These are phyloP conservation scores for Aureobasidium pullulans DNA, from an alignment of 2,329 filamentous ascomycete species.

Conservation along the genomic window DNA sequence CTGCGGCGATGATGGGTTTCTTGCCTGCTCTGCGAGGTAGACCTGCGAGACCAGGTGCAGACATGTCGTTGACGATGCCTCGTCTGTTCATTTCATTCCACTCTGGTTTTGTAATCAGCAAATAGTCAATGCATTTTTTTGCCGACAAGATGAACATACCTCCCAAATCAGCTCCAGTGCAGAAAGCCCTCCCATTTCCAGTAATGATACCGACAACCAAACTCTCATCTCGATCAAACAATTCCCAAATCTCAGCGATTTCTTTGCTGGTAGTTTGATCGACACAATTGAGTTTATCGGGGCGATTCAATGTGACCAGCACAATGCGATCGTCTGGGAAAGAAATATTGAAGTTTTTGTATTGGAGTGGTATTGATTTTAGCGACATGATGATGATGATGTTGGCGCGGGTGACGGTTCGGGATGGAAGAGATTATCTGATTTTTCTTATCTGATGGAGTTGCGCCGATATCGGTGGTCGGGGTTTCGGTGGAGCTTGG, in stretches of 20 bases:
- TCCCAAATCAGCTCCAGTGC: conserved; percentile 49
- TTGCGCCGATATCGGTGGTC: too few relatives aligned
- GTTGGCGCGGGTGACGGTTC: neutral
- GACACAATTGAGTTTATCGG: conserved; percentile 16
- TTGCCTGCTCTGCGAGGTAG: conserved; percentile 50
- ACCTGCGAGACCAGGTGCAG: conserved; percentile 45
- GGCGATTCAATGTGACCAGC: conserved; percentile 38
- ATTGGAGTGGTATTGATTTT: conserved; percentile 1
- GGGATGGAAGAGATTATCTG: neutral
- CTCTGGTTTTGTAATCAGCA: conserved; percentile 15
- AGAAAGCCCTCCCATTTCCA: conserved; percentile 48
- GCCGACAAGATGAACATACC: conserved; percentile 30
- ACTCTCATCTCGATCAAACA: conserved; percentile 41
- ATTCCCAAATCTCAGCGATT: conserved; percentile 42
- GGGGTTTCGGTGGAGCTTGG: too few relatives aligned
- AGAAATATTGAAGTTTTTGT: conserved; percentile 26
- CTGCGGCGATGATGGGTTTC: conserved; percentile 54
- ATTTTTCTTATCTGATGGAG: neutral
- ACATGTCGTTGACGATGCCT: conserved; percentile 22
- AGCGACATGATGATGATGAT: conserved; percentile 4
- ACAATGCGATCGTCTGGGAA: conserved; percentile 43
- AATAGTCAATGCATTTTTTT: neutral
- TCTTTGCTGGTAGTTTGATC: conserved; percentile 36
- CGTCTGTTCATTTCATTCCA: conserved; percentile 22
- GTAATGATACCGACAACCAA: conserved; percentile 38